Evolutionary conservation across 805 yeast genomes (phyloP).

Genomic region (Teunomyces atbi): DNA sequence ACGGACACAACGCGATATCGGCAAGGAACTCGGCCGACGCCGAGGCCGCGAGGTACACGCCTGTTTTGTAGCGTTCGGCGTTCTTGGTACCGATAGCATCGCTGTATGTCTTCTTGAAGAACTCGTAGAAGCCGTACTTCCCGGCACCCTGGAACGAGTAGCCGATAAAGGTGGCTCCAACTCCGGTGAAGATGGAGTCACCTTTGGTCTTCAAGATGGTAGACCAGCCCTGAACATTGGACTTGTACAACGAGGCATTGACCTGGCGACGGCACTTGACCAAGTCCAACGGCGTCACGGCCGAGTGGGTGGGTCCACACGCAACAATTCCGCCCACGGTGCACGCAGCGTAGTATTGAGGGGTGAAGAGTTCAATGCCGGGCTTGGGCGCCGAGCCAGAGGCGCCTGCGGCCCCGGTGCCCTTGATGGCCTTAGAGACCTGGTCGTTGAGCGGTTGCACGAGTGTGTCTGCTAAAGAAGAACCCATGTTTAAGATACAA

Average conservation of each 20-base stretch:
- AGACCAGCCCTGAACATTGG: slow-evolving; percentile 81
- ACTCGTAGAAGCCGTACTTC: slow-evolving; percentile 93
- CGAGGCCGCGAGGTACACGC: slow-evolving; percentile 76
- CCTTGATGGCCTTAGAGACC: slow-evolving; percentile 13
- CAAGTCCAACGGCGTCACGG: slow-evolving; percentile 89
- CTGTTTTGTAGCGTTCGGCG: slow-evolving; percentile 66
- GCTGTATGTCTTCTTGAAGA: slow-evolving; percentile 77
- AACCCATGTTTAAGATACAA: slow-evolving; percentile 5
- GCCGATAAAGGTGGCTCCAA: slow-evolving; percentile 90
- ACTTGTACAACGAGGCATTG: slow-evolving; percentile 63
- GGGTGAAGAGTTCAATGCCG: slow-evolving; percentile 52
- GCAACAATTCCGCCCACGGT: slow-evolving; percentile 79
- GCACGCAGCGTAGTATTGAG: slow-evolving; percentile 70
- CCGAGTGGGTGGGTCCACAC: slow-evolving; percentile 95
- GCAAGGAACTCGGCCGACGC: slow-evolving; percentile 95
- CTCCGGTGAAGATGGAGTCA: slow-evolving; percentile 77
- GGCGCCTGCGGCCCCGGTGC: slow-evolving; percentile 2
- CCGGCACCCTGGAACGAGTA: slow-evolving; percentile 97
- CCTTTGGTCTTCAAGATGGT: slow-evolving; percentile 76
- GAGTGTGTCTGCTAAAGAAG: slow-evolving; percentile 25
- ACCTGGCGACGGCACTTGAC: slow-evolving; percentile 95
- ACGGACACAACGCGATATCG: slow-evolving; percentile 86
- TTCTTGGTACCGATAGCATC: slow-evolving; percentile 61
- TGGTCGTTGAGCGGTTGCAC: slow-evolving; percentile 31
- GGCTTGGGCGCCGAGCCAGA: slow-evolving; percentile 11